These are phyloP conservation scores for Pterulicium gracile DNA, from an alignment of 1,284 basidiomycete species.

Conservation along the genomic window DNA sequence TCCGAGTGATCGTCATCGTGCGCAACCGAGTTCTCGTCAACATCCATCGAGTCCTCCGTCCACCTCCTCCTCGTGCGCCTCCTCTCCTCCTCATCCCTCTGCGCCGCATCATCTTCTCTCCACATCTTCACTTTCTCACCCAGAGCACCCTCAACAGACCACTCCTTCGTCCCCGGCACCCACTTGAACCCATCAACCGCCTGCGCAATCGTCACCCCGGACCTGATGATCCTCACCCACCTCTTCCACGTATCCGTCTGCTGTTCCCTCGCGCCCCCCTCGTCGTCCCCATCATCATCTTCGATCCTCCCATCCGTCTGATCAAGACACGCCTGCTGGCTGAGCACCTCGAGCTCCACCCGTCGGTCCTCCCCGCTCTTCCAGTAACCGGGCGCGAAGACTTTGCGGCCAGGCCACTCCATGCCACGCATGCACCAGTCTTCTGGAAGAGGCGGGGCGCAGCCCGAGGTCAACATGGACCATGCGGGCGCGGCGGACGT, in stretches of 20 bases:
- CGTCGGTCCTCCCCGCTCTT: slow-evolving; percentile 53
- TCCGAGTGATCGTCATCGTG: slow-evolving; percentile 26
- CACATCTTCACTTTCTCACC: slow-evolving; percentile 61
- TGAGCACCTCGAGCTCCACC: slow-evolving; percentile 74
- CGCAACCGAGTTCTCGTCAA: slow-evolving; percentile 39
- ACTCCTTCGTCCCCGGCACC: slow-evolving; percentile 47
- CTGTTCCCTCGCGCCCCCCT: slow-evolving; percentile 17
- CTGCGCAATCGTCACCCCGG: slow-evolving; percentile 58
- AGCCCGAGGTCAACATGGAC: slow-evolving; percentile 52
- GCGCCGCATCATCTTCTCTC: slow-evolving; percentile 54
- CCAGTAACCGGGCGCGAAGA: slow-evolving; percentile 92
- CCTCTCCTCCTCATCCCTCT: slow-evolving; percentile 58
- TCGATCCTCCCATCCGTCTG: slow-evolving; percentile 73
- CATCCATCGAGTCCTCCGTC: slow-evolving; percentile 59
- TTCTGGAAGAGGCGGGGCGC: slow-evolving; percentile 73
- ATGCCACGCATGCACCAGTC: slow-evolving; percentile 95
- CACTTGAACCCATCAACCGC: slow-evolving; percentile 72
- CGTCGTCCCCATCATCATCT: slow-evolving; percentile 52
- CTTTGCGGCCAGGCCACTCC: slow-evolving; percentile 85
- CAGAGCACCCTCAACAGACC: slow-evolving; percentile 60
- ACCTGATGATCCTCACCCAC: slow-evolving; percentile 70
- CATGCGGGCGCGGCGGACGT: slow-evolving; percentile 26
- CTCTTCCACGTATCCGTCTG: slow-evolving; percentile 27
- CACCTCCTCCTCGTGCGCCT: slow-evolving; percentile 48
- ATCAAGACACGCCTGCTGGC: slow-evolving; percentile 44